A percentile compares a stretch with the other conserved stretches of the same genome.
Conservation (phyloP, 192 early-diverging fungal genomes). For the Umbelopsis isabellina region DNA sequence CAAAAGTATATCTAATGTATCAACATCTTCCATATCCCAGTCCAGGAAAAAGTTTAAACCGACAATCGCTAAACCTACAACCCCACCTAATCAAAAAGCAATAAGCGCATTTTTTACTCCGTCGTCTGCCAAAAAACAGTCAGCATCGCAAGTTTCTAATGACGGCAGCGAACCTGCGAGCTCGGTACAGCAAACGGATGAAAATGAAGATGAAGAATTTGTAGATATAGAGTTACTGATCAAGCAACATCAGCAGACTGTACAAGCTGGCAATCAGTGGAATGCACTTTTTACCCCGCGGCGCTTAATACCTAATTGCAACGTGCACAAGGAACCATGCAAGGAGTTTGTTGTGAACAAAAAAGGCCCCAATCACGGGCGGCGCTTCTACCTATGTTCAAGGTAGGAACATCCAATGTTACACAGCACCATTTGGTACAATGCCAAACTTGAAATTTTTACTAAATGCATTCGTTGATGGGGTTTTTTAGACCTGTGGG, state of each 20-base stretch:
- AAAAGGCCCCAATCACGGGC: conserved; percentile 69
- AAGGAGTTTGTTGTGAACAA: conserved; percentile 73
- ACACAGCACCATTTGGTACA: conserved; percentile 16
- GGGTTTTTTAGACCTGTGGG: conserved; percentile 25
- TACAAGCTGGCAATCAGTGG: conserved; percentile 55
- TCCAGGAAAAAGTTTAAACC: too few species aligned
- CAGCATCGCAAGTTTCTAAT: neutral
- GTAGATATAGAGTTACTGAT: conserved; percentile 13
- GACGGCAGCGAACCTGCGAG: neutral
- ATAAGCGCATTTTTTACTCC: too few species aligned
- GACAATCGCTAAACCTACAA: too few species aligned
- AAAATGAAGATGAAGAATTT: conserved; percentile 5
- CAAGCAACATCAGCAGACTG: conserved; percentile 14
- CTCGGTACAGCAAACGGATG: neutral
- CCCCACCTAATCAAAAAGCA: too few species aligned
- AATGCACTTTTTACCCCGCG: conserved; percentile 53
- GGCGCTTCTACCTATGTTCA: conserved; percentile 68
- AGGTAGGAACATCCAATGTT: conserved; percentile 40
- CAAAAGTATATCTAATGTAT: too few species aligned
- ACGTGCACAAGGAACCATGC: conserved; percentile 60
- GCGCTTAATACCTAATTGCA: conserved; percentile 56
- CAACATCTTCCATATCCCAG: too few species aligned
- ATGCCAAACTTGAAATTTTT: neutral
- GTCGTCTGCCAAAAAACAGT: too few species aligned
- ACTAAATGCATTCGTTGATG: too few species aligned